phyloP scores from a whole-genome alignment of 1,139 yeast species.

The Geotrichum aggregatum region DNA sequence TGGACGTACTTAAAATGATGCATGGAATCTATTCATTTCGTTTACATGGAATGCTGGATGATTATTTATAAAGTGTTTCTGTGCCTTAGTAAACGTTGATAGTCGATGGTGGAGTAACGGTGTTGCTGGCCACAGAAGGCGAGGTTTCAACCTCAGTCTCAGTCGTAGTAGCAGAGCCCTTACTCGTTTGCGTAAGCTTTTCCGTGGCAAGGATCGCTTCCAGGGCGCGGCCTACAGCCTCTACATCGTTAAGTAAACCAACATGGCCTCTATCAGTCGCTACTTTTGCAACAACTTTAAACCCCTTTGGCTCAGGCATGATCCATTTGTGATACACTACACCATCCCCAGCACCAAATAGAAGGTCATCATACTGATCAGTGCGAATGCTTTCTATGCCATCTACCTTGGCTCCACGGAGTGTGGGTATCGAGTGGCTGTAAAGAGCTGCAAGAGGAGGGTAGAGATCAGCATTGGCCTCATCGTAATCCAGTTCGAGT shows the following conservation, averaged over 20 bases:
- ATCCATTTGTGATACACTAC: slow-evolving; percentile 80
- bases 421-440: slow-evolving; percentile 79
- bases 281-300: slow-evolving; percentile 62
- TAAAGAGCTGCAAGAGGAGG: slow-evolving; percentile 83
- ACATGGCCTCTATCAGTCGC: slow-evolving; percentile 72
- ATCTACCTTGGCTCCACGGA: slow-evolving; percentile 67
- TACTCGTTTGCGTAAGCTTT: slow-evolving; percentile 11
- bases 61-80: too few species aligned
- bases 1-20: too few species aligned
- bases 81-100: too few species aligned
- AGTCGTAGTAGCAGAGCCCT: neutral
- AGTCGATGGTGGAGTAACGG: too few species aligned
- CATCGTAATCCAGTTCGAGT: slow-evolving; percentile 53
- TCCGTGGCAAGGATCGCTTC: slow-evolving; percentile 46
- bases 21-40: too few species aligned
- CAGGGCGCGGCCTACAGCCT: slow-evolving; percentile 67
- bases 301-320: slow-evolving; percentile 72
- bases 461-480: slow-evolving; percentile 46
- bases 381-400: slow-evolving; percentile 58
- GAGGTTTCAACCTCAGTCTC: too few species aligned
- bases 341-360: slow-evolving; percentile 91
- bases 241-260: slow-evolving; percentile 67
- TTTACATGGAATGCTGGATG: too few species aligned
- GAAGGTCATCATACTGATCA: slow-evolving; percentile 72
- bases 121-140: neutral